A percentile compares a stretch with the other conserved stretches of the same genome.
Conservation (phyloP, 2,329 filamentous ascomycete genomes). For the Clonostachys rhizophaga region DNA sequence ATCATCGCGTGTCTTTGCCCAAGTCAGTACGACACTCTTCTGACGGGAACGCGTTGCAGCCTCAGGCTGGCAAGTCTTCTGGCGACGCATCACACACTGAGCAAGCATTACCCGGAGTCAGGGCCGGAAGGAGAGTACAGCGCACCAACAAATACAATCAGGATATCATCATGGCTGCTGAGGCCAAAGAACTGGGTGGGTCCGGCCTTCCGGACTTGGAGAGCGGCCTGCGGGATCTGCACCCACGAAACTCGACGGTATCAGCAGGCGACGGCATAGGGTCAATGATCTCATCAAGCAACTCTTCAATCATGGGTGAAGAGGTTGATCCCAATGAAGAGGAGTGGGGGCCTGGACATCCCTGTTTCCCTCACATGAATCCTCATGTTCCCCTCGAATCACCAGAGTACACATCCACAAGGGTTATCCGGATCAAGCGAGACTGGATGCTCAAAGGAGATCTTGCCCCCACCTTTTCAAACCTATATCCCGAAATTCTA, state of each 20-base stretch:
- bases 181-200: too few species aligned
- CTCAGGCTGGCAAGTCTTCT: too few species aligned
- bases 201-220: slow-evolving; percentile 44
- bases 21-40: slow-evolving; percentile 46
- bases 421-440: slow-evolving; percentile 84
- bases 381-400: slow-evolving; percentile 81
- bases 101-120: too few species aligned
- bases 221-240: slow-evolving; percentile 41
- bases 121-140: too few species aligned
- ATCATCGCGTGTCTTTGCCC: slow-evolving; percentile 49
- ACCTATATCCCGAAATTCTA: slow-evolving; percentile 92
- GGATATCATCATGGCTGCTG: too few species aligned
- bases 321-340: slow-evolving; percentile 65
- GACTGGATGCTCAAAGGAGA: slow-evolving; percentile 92
- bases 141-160: too few species aligned
- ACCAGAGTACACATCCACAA: slow-evolving; percentile 69
- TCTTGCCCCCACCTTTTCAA: slow-evolving; percentile 87
- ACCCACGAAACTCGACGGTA: slow-evolving; percentile 38
- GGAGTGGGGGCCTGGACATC: slow-evolving; percentile 90
- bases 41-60: slow-evolving; percentile 34
- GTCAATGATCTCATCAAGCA: slow-evolving; percentile 48
- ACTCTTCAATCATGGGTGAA: slow-evolving; percentile 60
- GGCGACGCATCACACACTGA: too few species aligned
- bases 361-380: slow-evolving; percentile 91
- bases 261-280: slow-evolving; percentile 48